Conservation (phyloP, 2,329 filamentous ascomycete species). For the Lasiodiplodia hormozganensis region DNA sequence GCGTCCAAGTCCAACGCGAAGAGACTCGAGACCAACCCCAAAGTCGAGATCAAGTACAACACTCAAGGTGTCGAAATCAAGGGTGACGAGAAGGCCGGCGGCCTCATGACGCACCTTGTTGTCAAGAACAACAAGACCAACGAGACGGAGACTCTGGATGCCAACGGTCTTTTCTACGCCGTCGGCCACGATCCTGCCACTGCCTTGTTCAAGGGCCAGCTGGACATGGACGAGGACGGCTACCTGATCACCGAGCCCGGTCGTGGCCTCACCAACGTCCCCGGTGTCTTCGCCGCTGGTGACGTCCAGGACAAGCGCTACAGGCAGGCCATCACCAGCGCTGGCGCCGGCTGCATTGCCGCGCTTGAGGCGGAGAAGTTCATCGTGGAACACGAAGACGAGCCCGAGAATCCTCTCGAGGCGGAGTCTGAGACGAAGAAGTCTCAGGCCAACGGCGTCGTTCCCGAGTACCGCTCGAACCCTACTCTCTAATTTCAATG, state of each 20-base stretch:
- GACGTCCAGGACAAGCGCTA: conserved; percentile 99
- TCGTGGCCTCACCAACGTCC: conserved; percentile 83
- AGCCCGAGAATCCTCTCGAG: conserved; percentile 54
- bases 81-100: conserved; percentile 75
- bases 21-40: conserved; percentile 80
- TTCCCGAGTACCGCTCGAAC: conserved; percentile 69
- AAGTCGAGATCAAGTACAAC: conserved; percentile 91
- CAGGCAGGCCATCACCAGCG: conserved; percentile 96
- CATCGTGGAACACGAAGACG: conserved; percentile 76
- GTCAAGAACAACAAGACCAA: conserved; percentile 81
- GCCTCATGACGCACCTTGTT: conserved; percentile 86
- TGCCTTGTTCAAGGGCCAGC: conserved; percentile 84
- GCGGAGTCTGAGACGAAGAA: conserved; percentile 59
- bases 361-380: conserved; percentile 96
- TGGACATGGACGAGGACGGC: conserved; percentile 86
- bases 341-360: conserved; percentile 92
- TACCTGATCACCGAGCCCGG: conserved; percentile 91
- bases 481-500: conserved; percentile 62
- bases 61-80: conserved; percentile 80
- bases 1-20: conserved; percentile 93
- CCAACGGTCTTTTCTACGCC: conserved; percentile 95
- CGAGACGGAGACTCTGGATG: conserved; percentile 80
- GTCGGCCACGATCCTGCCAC: conserved; percentile 97
- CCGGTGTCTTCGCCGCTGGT: conserved; percentile 94
- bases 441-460: conserved; percentile 59